phyloP scores from a whole-genome alignment of 1,284 basidiomycete species.

The Wallemia ichthyophaga region DNA sequence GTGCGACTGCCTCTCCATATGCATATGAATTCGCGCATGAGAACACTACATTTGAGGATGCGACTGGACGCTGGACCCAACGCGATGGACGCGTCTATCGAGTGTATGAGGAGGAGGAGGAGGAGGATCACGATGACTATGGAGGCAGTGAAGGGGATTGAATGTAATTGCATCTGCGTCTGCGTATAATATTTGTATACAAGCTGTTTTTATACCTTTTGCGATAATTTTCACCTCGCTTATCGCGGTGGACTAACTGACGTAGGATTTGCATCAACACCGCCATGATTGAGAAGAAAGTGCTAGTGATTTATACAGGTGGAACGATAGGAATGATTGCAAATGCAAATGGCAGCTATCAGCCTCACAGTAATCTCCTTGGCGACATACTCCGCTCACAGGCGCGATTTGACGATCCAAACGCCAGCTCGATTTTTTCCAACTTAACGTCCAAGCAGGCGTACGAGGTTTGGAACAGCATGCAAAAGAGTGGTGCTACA shows the following conservation, averaged over 20 bases:
- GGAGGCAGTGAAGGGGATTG: not conserved
- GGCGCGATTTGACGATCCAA: not conserved
- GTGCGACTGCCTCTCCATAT: not conserved
- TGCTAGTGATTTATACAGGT: not conserved
- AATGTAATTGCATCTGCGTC: too few species aligned
- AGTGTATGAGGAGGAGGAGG: not conserved
- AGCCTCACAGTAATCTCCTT: not conserved
- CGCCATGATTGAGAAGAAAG: not conserved
- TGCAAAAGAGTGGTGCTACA: too few species aligned
- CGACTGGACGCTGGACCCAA: not conserved
- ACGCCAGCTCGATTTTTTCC: not conserved
- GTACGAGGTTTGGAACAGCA: not conserved
- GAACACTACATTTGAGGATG: too few species aligned
- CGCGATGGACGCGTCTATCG: not conserved
- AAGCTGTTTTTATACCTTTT: too few species aligned
- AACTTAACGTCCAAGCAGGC: not conserved
- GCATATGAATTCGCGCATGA: not conserved
- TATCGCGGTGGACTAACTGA: too few species aligned
- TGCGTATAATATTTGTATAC: too few species aligned
- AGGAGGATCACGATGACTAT: not conserved
- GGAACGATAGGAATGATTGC: not conserved
- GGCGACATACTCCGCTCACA: not conserved
- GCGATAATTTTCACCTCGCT: too few species aligned
- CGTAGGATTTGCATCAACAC: not conserved
- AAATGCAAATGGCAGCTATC: not conserved